Evolutionary conservation across 257 asterid genomes (phyloP).

Genomic region (Rubia yunnanensis): DNA sequence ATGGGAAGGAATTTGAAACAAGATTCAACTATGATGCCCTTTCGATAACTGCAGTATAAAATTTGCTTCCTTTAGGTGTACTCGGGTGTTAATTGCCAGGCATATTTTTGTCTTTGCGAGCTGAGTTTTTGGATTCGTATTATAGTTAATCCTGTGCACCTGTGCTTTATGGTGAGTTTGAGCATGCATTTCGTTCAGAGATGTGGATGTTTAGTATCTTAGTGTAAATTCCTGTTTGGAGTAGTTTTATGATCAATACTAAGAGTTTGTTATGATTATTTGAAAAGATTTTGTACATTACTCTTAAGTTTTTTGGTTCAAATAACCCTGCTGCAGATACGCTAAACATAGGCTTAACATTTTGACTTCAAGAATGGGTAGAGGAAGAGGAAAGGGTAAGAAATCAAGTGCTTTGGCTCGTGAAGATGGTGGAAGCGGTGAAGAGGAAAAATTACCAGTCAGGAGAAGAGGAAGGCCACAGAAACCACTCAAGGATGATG

Average conservation of each 20-base stretch:
- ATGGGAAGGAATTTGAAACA: neutral
- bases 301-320: neutral
- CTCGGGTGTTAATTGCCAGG: slow-evolving; percentile 10
- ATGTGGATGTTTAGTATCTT: neutral
- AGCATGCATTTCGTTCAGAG: slow-evolving; percentile 2
- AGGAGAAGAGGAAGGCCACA: slow-evolving; percentile 76
- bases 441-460: slow-evolving; percentile 56
- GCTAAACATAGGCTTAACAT: slow-evolving; percentile 12
- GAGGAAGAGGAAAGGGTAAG: slow-evolving; percentile 80
- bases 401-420: slow-evolving; percentile 29
- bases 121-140: neutral
- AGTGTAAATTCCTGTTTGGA: neutral
- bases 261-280: neutral
- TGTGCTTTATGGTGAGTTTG: slow-evolving; percentile 7
- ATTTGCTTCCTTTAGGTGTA: slow-evolving; percentile 7
- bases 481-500: slow-evolving; percentile 45
- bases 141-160: neutral
- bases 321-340: slow-evolving; percentile 29
- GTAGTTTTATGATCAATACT: neutral
- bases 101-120: slow-evolving; percentile 8
- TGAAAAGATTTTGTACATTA: neutral
- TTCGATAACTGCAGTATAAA: neutral
- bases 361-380: slow-evolving; percentile 42
- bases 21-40: slow-evolving; percentile 1
- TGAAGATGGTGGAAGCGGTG: slow-evolving; percentile 52